Percentiles rank a stretch among this genome's conserved stretches.
These are phyloP conservation scores for Melanogaster broomeanus DNA, from an alignment of 768 basidiomycete genomes.

Conservation along the genomic window DNA sequence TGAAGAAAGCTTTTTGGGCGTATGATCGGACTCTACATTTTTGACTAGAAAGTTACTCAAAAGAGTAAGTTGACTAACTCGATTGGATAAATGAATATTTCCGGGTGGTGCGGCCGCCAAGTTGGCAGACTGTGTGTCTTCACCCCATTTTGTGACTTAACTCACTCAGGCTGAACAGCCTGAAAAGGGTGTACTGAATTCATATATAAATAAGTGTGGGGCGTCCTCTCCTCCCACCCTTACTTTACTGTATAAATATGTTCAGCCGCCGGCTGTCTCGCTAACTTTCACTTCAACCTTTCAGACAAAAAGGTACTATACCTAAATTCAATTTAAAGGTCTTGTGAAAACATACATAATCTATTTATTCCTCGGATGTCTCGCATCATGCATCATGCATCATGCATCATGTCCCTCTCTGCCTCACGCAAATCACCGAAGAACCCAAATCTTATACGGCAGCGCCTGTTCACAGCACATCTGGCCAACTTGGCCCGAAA, in stretches of 20 bases:
- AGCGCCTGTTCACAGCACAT: neutral
- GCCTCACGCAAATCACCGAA: slow-evolving; percentile 9
- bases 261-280: too few species aligned
- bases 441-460: neutral
- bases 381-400: too few species aligned
- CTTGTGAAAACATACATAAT: too few species aligned
- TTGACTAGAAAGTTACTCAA: slow-evolving; percentile 5
- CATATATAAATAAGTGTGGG: too few species aligned
- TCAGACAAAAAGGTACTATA: too few species aligned
- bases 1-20: slow-evolving; percentile 10
- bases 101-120: slow-evolving; percentile 20
- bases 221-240: too few species aligned
- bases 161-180: too few species aligned
- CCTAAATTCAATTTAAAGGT: neutral
- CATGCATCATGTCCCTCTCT: neutral
- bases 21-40: slow-evolving; percentile 24
- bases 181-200: too few species aligned
- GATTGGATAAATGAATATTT: slow-evolving; percentile 15
- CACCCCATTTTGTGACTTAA: neutral
- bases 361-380: too few species aligned
- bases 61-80: neutral
- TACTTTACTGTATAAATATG: too few species aligned
- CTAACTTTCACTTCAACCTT: neutral
- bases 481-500: neutral
- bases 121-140: neutral